These are phyloP conservation scores for Saccharomycodes ludwigii DNA, from an alignment of 805 yeast genomes.

Conservation along the genomic window DNA sequence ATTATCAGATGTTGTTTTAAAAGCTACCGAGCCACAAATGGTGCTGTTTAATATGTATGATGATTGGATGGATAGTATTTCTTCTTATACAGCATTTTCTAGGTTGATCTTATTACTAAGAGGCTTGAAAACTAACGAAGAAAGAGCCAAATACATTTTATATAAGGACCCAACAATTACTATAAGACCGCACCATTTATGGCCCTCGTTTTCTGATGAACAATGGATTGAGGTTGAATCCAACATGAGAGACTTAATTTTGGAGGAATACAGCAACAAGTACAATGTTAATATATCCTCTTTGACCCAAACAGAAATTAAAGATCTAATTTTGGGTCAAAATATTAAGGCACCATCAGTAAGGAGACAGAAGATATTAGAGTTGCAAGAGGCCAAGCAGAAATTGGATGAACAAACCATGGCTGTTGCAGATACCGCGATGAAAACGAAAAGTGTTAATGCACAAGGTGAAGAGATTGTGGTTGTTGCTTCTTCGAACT, in stretches of 20 bases:
- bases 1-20: constrained; percentile 61
- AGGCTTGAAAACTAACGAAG: constrained; percentile 67
- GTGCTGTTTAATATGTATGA: constrained; percentile 82
- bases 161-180: constrained; percentile 60
- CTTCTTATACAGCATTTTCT: constrained; percentile 89
- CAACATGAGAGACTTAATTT: constrained; percentile 75
- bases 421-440: constrained; percentile 42
- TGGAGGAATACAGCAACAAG: constrained; percentile 74
- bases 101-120: constrained; percentile 73
- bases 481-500: constrained; percentile 82
- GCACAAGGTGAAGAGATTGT: constrained; percentile 95
- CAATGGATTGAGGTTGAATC: constrained; percentile 90
- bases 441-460: constrained; percentile 72
- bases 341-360: constrained; percentile 84
- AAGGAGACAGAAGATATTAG: constrained; percentile 73
- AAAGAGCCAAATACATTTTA: constrained; percentile 60
- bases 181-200: constrained; percentile 70
- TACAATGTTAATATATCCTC: constrained; percentile 78
- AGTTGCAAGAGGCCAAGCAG: constrained; percentile 39
- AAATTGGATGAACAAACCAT: constrained; percentile 30
- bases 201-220: constrained; percentile 85
- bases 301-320: constrained; percentile 82
- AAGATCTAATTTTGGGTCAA: constrained; percentile 91
- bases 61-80: constrained; percentile 78
- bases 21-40: constrained; percentile 90